Evolutionary conservation across 176 grass and related monocot genomes (phyloP).

Genomic region (Melocanna baccifera): DNA sequence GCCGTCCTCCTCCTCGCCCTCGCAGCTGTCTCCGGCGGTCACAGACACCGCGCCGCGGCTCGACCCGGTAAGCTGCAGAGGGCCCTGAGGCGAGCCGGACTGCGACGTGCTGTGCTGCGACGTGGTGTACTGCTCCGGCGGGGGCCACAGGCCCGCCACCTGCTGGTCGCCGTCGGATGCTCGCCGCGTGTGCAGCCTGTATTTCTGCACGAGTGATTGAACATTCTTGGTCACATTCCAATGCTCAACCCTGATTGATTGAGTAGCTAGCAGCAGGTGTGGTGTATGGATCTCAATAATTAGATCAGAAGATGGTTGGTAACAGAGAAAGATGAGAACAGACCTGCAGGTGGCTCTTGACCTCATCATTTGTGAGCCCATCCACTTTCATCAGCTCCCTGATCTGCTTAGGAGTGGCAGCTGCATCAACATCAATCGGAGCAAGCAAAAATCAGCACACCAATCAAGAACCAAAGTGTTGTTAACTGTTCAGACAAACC

Average conservation of each 20-base stretch:
- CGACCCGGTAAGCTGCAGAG: slow-evolving; percentile 51
- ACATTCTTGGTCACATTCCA: not conserved
- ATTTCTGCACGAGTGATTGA: slow-evolving; percentile 49
- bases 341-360: slow-evolving; percentile 94
- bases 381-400: slow-evolving; percentile 93
- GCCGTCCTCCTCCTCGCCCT: slow-evolving; percentile 47
- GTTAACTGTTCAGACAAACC: not conserved
- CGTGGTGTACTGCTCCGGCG: slow-evolving; percentile 46
- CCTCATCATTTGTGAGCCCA: slow-evolving; percentile 88
- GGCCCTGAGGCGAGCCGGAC: slow-evolving; percentile 72
- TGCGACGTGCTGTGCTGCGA: slow-evolving; percentile 74
- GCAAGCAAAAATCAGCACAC: slow-evolving; percentile 13
- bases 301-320: not conserved
- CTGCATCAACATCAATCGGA: slow-evolving; percentile 34
- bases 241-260: not conserved
- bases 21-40: slow-evolving; percentile 58
- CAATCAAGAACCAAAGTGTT: not conserved
- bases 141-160: not conserved
- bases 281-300: not conserved
- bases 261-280: not conserved
- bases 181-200: slow-evolving; percentile 70
- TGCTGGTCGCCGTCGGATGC: slow-evolving; percentile 8
- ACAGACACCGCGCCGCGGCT: slow-evolving; percentile 33
- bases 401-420: slow-evolving; percentile 88
- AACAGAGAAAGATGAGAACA: not conserved